A percentile compares a stretch with the other conserved stretches of the same genome.
Evolutionary conservation across 768 basidiomycete species (phyloP).

Genomic region (Lactarius deliciosus): DNA sequence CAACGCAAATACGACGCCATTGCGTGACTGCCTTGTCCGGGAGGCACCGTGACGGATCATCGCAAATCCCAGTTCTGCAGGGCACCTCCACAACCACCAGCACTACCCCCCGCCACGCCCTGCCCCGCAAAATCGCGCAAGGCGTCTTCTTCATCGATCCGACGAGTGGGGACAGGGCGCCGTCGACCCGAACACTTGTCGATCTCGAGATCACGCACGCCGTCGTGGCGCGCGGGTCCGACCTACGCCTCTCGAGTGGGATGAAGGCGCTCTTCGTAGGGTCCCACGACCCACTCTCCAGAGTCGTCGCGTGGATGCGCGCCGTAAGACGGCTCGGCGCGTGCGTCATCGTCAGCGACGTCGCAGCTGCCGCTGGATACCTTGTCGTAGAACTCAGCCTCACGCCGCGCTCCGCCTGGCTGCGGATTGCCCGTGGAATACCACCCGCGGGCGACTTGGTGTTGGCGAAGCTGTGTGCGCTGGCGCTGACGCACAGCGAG

Average conservation of each 20-base stretch:
- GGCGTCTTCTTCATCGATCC: conserved; percentile 18
- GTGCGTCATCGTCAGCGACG: conserved; percentile 14
- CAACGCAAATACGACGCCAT: neutral
- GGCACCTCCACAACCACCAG: neutral
- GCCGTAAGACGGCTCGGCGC: conserved; percentile 19
- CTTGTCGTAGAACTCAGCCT: conserved; percentile 20
- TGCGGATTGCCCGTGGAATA: conserved; percentile 18
- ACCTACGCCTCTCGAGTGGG: conserved; percentile 5
- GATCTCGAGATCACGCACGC: conserved; percentile 19
- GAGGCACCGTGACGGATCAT: neutral
- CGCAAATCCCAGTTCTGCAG: neutral
- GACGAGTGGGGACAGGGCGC: neutral
- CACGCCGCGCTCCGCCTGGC: conserved; percentile 18
- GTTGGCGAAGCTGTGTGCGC: conserved; percentile 9
- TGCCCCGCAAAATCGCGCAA: conserved; percentile 20
- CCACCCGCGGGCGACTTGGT: conserved; percentile 15
- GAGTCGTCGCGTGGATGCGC: conserved; percentile 23
- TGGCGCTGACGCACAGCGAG: neutral
- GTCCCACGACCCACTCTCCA: conserved; percentile 20
- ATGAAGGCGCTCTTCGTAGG: conserved; percentile 22
- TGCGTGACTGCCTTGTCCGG: neutral
- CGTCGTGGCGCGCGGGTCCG: conserved; percentile 11
- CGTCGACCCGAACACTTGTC: neutral
- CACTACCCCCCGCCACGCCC: neutral
- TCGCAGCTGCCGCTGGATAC: conserved; percentile 19